These are phyloP conservation scores for Ajuga reptans DNA, from an alignment of 305 asterid genomes.

Conservation along the genomic window DNA sequence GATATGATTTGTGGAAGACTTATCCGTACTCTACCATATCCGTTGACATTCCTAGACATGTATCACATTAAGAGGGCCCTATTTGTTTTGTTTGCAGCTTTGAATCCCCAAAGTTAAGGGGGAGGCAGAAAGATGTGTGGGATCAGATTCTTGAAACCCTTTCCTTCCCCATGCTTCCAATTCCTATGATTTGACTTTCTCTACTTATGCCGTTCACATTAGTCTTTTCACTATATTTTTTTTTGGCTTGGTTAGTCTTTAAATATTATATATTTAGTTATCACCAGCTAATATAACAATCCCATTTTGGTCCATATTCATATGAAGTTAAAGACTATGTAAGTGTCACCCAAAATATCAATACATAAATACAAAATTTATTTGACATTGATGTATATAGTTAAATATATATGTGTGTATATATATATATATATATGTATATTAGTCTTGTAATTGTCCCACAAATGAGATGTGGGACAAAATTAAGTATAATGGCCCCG, in stretches of 20 bases:
- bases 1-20: too few relatives aligned
- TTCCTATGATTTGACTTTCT: not conserved
- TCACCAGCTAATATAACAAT: slow-evolving; percentile 15
- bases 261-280: not conserved
- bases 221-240: not conserved
- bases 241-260: not conserved
- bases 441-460: too few relatives aligned
- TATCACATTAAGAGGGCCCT: not conserved
- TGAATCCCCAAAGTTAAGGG: slow-evolving; percentile 17
- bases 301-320: slow-evolving; percentile 13
- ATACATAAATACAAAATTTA: not conserved
- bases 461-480: too few relatives aligned
- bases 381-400: not conserved
- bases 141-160: slow-evolving; percentile 21
- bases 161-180: not conserved
- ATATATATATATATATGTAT: too few relatives aligned
- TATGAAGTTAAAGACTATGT: not conserved
- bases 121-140: slow-evolving; percentile 19
- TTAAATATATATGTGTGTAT: too few relatives aligned
- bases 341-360: slow-evolving; percentile 17
- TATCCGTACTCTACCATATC: too few relatives aligned
- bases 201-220: not conserved
- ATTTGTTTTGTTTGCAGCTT: slow-evolving; percentile 7
- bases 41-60: too few relatives aligned
- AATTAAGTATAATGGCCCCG: too few relatives aligned